Evolutionary conservation across 2,329 filamentous ascomycete species (phyloP), one percentile per base, ranked within the genome.

Genomic region (Botrytis aclada): DNA sequence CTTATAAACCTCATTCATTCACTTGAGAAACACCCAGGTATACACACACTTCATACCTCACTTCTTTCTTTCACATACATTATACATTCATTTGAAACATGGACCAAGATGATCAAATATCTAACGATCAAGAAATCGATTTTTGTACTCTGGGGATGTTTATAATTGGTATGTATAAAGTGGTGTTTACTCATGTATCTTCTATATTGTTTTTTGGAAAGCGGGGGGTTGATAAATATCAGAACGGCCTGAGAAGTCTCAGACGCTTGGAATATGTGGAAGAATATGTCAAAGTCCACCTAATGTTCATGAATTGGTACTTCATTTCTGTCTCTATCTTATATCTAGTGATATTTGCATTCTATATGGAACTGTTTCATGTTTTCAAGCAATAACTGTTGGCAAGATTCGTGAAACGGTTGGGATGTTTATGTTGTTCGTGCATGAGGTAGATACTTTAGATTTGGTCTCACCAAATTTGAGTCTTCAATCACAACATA

Each of bases 81-180:
- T 9, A 4, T n/a, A 39, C 60, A 14, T 18, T 56, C 37, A 29
- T 9, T 56, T 47, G 1, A 63, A 70, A 63, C 14, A 72, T 72
- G 64, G 51, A 47, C n/a, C 73, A 77, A 37, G 75, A 76, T 54
- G 75, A 78, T 41, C 74, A 76, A 32, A 63, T 77, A 60, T 56
- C 79, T 45, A 78, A 80, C 54, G 75, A 78, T 29, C 83, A 84
- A 74, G 82, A 82, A 65, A 85, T 91, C 70, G 90, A 92, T 76
- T 92, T 93, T 81, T 88, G 90, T 74, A 92, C 90, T 0, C 79
- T 93, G 78, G 91, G 90, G 78, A 92, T 93, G 90, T 90, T 93
- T 78, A 93, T 92, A 69, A 89, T 93, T 74, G 90, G 89, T 91
- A 83, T 81, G 86, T 67, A 16, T 43, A 6, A n/a, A 47, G 9